Base-by-base conservation (phyloP, 2,329 filamentous ascomycete genomes). In the Fusarium newnesense region DNA sequence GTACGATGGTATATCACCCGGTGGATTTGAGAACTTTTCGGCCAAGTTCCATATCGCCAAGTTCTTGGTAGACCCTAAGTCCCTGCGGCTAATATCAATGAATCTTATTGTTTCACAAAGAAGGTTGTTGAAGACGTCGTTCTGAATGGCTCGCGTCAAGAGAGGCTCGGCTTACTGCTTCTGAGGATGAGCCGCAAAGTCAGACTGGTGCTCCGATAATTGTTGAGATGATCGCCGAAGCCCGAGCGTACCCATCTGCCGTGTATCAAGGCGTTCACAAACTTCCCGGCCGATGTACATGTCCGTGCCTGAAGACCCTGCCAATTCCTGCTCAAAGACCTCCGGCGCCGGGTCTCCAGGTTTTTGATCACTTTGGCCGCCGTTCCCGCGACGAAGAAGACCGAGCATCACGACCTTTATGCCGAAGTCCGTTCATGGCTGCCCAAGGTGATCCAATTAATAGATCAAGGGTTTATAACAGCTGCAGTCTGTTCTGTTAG, bases 11-110 rank as follows among this genome's bases (percentile, higher is more conserved):
- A 47, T 18, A 40, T 36, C 53, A 52, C 63, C 30, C 24, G 42
- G 42, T 36, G 32, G 24, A 60, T 26, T 58, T 57, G 68, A 43
- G 64, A 58, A 39, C 30, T 56, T 72, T 73, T 73, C 70, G 70
- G 70, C 34, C 62, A 74, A 73, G 42, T 74, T 74, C 70, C 62
- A 71, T 60, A 61, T 73, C 40, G 43, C 58, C 67, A 62, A 47
- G 49, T 42, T 26, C 57, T 47, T 71, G 58, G 60, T 47, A 37
- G 58, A 30, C 46, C 18, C n/a, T 18, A 43, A 34, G 37, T 40
- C 26, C 24, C 47, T 70, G 52, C 26, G 40, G 66, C 32, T 70
- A 57, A 58, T 58, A 68, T 28, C 26, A 37, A 28, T 49, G 28
- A 59, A 44, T 43, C 19, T 52, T 30, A 53, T 42, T 46, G 54